A percentile compares a stretch with the other conserved stretches of the same genome.
These are phyloP conservation scores for Boletus sensibilis DNA, from an alignment of 768 basidiomycete genomes.

Conservation along the genomic window DNA sequence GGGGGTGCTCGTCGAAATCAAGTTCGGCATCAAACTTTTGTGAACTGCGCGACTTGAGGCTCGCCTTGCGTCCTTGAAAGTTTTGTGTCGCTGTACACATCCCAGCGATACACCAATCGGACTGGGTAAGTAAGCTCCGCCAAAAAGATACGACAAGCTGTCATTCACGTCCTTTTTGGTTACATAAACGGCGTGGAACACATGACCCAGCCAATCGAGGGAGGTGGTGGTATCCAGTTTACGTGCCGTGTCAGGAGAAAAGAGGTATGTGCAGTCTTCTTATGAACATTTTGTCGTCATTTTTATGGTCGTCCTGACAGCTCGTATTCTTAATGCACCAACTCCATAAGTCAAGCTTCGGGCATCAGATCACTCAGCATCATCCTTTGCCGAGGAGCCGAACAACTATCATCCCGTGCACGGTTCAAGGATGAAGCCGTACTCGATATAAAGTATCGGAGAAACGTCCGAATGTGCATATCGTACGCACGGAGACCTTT, in stretches of 20 bases:
- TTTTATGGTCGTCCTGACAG: background rate
- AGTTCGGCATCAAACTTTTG: background rate
- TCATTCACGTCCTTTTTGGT: background rate
- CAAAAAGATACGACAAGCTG: background rate
- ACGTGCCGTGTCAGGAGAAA: background rate
- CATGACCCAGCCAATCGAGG: background rate
- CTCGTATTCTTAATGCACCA: background rate
- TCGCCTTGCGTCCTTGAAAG: background rate
- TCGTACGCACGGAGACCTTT: background rate
- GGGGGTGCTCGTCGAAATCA: too few relatives aligned
- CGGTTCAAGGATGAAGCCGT: conserved; percentile 18
- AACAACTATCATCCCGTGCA: background rate
- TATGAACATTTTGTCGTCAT: background rate
- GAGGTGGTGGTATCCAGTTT: background rate
- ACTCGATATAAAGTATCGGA: conserved; percentile 8
- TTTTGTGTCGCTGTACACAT: too few relatives aligned
- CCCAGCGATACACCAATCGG: background rate
- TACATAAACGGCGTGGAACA: background rate
- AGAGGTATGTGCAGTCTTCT: background rate
- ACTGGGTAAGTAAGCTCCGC: background rate
- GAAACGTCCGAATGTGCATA: background rate
- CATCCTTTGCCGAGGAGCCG: background rate
- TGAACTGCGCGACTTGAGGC: background rate
- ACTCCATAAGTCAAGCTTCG: background rate
- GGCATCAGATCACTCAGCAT: background rate